Evolutionary conservation across 148 eudicot genomes (phyloP).

Genomic region (Chenopodium album): DNA sequence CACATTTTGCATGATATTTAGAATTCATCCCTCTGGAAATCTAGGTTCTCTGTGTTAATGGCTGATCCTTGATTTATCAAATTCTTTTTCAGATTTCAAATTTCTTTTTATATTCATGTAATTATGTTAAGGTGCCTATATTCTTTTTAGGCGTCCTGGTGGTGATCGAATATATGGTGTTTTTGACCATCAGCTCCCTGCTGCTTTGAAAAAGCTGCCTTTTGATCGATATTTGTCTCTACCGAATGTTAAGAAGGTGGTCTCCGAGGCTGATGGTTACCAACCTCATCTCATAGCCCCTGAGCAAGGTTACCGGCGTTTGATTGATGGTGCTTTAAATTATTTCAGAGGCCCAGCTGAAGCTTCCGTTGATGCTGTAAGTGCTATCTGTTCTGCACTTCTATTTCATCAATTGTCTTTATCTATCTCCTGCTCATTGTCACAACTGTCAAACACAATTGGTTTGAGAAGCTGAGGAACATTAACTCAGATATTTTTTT

Average conservation of each 20-base stretch:
- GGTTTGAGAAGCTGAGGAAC: not conserved
- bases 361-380: conserved; percentile 84
- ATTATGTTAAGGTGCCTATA: not conserved
- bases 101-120: not conserved
- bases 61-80: not conserved
- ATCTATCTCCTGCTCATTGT: conserved; percentile 1
- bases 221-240: conserved; percentile 77
- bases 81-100: not conserved
- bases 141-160: conserved; percentile 65
- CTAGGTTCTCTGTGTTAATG: not conserved
- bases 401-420: not conserved
- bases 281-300: conserved; percentile 89
- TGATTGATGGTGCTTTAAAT: conserved; percentile 67
- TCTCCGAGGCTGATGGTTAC: conserved; percentile 79
- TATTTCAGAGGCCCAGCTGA: conserved; percentile 80
- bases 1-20: no score
- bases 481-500: not conserved
- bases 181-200: conserved; percentile 84
- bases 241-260: conserved; percentile 60
- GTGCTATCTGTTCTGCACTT: conserved; percentile 17
- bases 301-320: conserved; percentile 81
- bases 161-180: conserved; percentile 84
- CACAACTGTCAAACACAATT: no score
- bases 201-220: conserved; percentile 78
- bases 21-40: no score